Evolutionary conservation across 2,329 filamentous ascomycete species (phyloP).

Genomic region (Fusarium fujikuroi): DNA sequence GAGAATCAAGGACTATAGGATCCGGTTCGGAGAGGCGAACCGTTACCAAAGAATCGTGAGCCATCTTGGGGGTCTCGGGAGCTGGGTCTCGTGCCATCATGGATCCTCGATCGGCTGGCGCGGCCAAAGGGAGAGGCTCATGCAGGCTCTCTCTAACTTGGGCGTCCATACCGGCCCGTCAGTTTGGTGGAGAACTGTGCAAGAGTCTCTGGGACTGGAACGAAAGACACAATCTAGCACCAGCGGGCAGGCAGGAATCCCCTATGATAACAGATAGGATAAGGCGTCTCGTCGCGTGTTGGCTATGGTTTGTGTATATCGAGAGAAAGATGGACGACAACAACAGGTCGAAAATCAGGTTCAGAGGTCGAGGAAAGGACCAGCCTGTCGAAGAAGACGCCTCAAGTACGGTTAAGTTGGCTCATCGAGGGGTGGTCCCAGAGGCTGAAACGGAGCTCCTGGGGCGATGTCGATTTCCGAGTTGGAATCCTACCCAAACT

Average conservation of each 20-base stretch:
- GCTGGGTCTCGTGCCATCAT: conserved; percentile 42
- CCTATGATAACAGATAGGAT: conserved; percentile 31
- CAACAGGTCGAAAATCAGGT: conserved; percentile 7
- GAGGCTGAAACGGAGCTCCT: conserved; percentile 38
- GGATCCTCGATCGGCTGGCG: conserved; percentile 35
- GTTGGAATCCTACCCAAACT: conserved; percentile 36
- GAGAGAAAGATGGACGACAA: conserved; percentile 9
- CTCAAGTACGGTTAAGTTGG: conserved; percentile 27
- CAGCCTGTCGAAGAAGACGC: conserved; percentile 29
- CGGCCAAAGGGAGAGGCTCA: conserved; percentile 43
- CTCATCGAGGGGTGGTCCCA: conserved; percentile 39
- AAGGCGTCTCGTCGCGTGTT: conserved; percentile 29
- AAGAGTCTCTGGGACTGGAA: conserved; percentile 43
- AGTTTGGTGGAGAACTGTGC: conserved; percentile 24
- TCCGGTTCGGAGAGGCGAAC: conserved; percentile 76
- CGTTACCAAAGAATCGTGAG: conserved; percentile 80
- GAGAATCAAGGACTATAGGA: conserved; percentile 57
- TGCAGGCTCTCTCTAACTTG: conserved; percentile 41
- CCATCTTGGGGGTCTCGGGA: conserved; percentile 52
- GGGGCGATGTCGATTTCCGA: conserved; percentile 27
- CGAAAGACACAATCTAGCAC: conserved; percentile 44
- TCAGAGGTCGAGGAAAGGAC: conserved; percentile 16
- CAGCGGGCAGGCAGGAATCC: conserved; percentile 28
- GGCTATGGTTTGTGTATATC: conserved; percentile 11
- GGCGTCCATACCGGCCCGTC: conserved; percentile 45